Conservation (phyloP, 2,329 filamentous ascomycete species). For the Lachnum nothofagi region DNA sequence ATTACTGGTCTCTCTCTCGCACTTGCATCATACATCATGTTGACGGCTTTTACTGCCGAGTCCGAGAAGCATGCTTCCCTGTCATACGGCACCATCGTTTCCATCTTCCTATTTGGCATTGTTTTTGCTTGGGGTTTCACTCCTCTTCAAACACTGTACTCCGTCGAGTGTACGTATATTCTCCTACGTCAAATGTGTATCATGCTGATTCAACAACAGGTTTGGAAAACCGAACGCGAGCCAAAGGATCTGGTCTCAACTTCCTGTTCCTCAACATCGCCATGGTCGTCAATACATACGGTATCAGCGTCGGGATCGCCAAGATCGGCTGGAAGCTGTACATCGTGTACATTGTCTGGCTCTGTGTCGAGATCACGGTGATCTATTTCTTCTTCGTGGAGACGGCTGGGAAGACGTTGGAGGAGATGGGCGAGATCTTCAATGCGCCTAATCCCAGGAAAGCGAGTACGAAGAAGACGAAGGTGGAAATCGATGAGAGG, state of each 20-base stretch:
- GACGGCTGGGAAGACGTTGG: constrained; percentile 27
- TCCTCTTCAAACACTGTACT: constrained; percentile 44
- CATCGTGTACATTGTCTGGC: constrained; percentile 25
- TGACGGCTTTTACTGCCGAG: constrained; percentile 44
- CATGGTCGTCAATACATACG: constrained; percentile 37
- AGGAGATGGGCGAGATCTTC: constrained; percentile 36
- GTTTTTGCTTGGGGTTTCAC: constrained; percentile 49
- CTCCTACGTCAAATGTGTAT: too few species aligned
- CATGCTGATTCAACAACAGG: too few species aligned
- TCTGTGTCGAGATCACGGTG: constrained; percentile 16
- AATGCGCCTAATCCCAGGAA: constrained; percentile 27
- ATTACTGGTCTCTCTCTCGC: constrained; percentile 37
- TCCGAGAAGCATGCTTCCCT: too few species aligned
- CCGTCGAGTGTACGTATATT: too few species aligned
- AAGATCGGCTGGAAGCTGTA: constrained; percentile 35
- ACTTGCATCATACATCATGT: constrained; percentile 44
- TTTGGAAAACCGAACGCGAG: constrained; percentile 41
- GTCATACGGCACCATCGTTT: constrained; percentile 42
- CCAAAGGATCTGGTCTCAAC: constrained; percentile 45
- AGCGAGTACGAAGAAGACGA: constrained; percentile 26
- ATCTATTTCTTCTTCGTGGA: constrained; percentile 34
- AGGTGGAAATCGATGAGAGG: constrained; percentile 19
- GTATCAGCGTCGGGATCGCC: constrained; percentile 35
- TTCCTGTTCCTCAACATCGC: constrained; percentile 33
- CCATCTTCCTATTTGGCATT: constrained; percentile 49